phyloP scores from a whole-genome alignment of 2,329 filamentous ascomycete species.

The Fusarium setosum region DNA sequence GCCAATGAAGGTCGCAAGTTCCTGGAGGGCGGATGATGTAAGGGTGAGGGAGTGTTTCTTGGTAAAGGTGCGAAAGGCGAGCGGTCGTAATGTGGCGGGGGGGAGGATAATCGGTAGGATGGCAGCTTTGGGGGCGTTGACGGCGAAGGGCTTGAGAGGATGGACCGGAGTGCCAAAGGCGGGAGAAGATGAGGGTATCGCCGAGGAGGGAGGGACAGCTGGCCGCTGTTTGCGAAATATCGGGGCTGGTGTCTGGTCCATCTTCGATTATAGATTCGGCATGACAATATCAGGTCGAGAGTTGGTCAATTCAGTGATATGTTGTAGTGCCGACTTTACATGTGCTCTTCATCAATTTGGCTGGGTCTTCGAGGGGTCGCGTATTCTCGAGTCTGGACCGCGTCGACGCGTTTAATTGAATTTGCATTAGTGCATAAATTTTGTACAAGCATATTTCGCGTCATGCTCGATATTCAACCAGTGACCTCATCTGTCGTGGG shows the following conservation, averaged over 20 bases:
- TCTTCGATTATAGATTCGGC: slow-evolving; percentile 35
- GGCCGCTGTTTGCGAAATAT: slow-evolving; percentile 51
- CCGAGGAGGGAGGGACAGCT: slow-evolving; percentile 59
- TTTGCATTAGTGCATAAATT: slow-evolving; percentile 44
- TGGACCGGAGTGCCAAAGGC: slow-evolving; percentile 90
- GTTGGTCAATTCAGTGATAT: slow-evolving; percentile 1
- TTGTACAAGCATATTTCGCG: slow-evolving; percentile 33
- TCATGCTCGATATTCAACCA: not conserved
- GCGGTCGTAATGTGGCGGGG: slow-evolving; percentile 84
- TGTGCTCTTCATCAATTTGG: slow-evolving; percentile 18
- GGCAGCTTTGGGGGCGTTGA: slow-evolving; percentile 65
- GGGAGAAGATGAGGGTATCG: slow-evolving; percentile 88
- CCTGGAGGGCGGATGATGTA: slow-evolving; percentile 85
- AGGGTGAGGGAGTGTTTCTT: slow-evolving; percentile 97
- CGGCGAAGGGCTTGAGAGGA: slow-evolving; percentile 74
- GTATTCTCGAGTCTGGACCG: slow-evolving; percentile 30
- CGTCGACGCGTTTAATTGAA: slow-evolving; percentile 56
- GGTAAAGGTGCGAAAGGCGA: slow-evolving; percentile 95
- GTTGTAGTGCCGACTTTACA: slow-evolving; percentile 15
- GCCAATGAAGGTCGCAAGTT: slow-evolving; percentile 89
- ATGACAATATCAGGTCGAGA: slow-evolving; percentile 20
- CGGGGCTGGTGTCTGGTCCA: slow-evolving; percentile 54
- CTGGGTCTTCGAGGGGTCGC: slow-evolving; percentile 10
- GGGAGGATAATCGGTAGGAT: slow-evolving; percentile 92
- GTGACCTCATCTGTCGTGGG: slow-evolving; percentile 48